Base-by-base conservation (phyloP, 2,329 filamentous ascomycete genomes). In the Trichoderma oligosporum region DNA sequence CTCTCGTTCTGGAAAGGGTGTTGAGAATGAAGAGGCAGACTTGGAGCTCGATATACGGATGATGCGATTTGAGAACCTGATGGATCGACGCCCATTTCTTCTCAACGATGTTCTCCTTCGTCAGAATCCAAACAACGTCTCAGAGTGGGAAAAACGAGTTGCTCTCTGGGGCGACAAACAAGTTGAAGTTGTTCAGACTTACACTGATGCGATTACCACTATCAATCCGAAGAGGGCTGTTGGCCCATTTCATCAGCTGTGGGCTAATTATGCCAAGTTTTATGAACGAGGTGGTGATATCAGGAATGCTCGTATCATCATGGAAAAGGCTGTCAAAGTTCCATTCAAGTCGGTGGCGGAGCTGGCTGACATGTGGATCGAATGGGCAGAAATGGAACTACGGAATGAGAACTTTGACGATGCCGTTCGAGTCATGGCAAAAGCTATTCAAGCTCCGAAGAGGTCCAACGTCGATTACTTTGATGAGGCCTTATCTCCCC, bases 391-490 rank as follows among this genome's bases (percentile, higher is more conserved):
- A 73, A 91, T 99, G 88, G 94, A 99, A 71, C 80, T 99, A 47
- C 88, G 94, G 47, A 91, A 91, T 67, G 92, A 97, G 67, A 95
- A 97, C 68, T 97, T 97, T 63, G 92, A 97, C 69, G 88, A 89
- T 66, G 94, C 95, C 3, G 87, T 97, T 61, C 87, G 88, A 60
- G 93, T 99, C 69, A 97, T 99, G 92, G 89, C 90, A 38, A 97
- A 96, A 72, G 94, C 94, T 16, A 93, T 94, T 4, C 92, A 96
- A 71, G 90, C 94, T n/a, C 92, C 94, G 0, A 97, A 97, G 73
- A 81, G 91, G 63, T 97, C 93, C n/a, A 95, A 86, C 2, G 91
- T 99, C n/a, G 94, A 99, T 75, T 99, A 97, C 70, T 99, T 97
- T 68, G 94, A 99, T 70, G 95, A 99, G 70, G 91, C 84, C 0